Conservation (phyloP, 169 alveolate species). For the Cystoisospora suis region DNA sequence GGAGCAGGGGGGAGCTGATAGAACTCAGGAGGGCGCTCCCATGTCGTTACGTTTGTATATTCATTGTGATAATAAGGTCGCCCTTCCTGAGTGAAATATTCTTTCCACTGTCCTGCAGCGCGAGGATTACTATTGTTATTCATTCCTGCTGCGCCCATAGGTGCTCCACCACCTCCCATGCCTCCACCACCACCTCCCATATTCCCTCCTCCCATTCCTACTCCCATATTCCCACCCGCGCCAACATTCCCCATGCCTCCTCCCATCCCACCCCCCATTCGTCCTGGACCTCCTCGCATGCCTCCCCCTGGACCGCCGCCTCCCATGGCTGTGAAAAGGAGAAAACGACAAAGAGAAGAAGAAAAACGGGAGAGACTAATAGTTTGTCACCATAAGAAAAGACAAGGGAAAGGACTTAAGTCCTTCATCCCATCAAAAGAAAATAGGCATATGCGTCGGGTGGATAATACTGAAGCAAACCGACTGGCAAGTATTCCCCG, state of each 20-base stretch:
- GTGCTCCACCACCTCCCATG: slow-evolving; percentile 15
- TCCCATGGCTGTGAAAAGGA: slow-evolving; percentile 1
- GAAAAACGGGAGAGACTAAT: too few relatives aligned
- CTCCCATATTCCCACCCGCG: background rate
- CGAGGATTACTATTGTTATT: slow-evolving; percentile 61
- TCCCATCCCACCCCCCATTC: background rate
- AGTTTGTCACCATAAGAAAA: too few relatives aligned
- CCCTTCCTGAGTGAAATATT: slow-evolving; percentile 72
- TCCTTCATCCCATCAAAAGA: too few relatives aligned
- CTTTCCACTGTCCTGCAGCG: slow-evolving; percentile 74
- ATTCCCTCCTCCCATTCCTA: slow-evolving; percentile 21
- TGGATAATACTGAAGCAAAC: too few relatives aligned
- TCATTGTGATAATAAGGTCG: slow-evolving; percentile 75
- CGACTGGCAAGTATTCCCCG: too few relatives aligned
- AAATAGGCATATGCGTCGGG: too few relatives aligned
- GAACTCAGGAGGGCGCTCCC: slow-evolving; percentile 91
- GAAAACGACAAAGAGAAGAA: background rate
- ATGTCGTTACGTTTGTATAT: slow-evolving; percentile 82
- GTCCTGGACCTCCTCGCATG: too few relatives aligned
- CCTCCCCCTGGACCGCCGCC: background rate
- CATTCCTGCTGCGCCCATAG: background rate
- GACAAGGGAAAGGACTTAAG: too few relatives aligned
- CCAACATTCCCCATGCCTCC: background rate
- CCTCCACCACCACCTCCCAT: background rate
- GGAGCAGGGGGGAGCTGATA: slow-evolving; percentile 55